Base-by-base conservation (phyloP, 1,139 yeast species). In the Martiniozyma asiatica region DNA sequence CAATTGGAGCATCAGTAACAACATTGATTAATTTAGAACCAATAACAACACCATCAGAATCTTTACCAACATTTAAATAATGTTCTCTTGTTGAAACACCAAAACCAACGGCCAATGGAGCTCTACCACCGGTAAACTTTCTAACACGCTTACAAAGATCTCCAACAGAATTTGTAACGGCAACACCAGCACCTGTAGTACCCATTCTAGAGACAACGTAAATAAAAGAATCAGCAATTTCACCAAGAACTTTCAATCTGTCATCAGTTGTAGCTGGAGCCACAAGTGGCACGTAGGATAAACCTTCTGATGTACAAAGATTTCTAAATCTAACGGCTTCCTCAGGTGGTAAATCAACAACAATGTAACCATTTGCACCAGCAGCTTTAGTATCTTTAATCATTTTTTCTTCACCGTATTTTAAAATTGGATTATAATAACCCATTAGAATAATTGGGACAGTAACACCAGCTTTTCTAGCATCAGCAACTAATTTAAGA, bases 141-240 rank as follows among this genome's bases (percentile, higher is more conserved):
- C 93, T 71, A 11, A 92, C 93, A 45, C 87, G 72, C 24, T 63
- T 63, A 45, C 92, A 73, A 39, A 89, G 66, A 25, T 64, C 72
- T 20, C 74, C 73, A 35, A 87, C 68, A 41, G 77, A 77, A 6
- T 62, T 51, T 25, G 80, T 69, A 31, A 89, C 74, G 23, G 69
- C 58, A 11, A 70, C 65, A 14, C 74, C 61, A 19, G 94, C 92
- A 52, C 99, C 98, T 22, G 99, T 89, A 33, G 94, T 78, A 41
- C 97, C 96, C 98, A 89, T 89, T 54, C 93, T 72, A 7, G 96
- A 84, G 14, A 89, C 97, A 27, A 89, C 97, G 48, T 89, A 89
- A 38, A 89, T 78, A 56, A 89, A 89, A 1, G 96, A 80, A 52
- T 87, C 96, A 14, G 98, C 95, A 43, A 89, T 81, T 38, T 70